A percentile compares a stretch with the other conserved stretches of the same genome.
Evolutionary conservation across 257 asterid genomes (phyloP).

Genomic region (Paulownia fortunei): DNA sequence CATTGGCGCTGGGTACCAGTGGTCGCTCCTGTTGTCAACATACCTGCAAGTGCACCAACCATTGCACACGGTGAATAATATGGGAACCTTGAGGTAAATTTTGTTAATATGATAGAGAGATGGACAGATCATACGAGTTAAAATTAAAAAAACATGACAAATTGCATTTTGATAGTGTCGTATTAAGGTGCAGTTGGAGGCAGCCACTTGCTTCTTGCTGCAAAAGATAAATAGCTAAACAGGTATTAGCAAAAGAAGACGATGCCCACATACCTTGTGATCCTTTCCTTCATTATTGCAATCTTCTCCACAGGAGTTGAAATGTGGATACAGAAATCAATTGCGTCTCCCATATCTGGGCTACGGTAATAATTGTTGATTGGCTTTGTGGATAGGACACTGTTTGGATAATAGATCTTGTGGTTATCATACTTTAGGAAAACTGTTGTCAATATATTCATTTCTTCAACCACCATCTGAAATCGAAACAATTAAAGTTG

Average conservation of each 20-base stretch:
- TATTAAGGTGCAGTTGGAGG: no score
- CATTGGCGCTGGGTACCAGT: conserved; percentile 79
- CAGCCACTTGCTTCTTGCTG: neutral
- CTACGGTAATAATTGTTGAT: conserved; percentile 86
- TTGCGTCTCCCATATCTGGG: conserved; percentile 91
- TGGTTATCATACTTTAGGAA: conserved; percentile 77
- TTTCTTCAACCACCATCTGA: conserved; percentile 98
- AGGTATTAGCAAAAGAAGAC: neutral
- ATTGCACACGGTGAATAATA: neutral
- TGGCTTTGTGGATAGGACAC: conserved; percentile 72
- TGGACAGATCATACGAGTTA: no score
- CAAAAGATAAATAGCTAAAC: neutral
- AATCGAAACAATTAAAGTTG: neutral
- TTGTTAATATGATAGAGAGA: neutral
- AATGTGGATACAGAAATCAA: conserved; percentile 75
- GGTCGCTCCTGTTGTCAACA: conserved; percentile 66
- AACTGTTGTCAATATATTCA: conserved; percentile 84
- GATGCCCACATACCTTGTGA: conserved; percentile 57
- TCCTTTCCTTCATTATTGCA: conserved; percentile 68
- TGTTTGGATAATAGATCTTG: conserved; percentile 82
- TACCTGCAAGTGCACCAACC: conserved; percentile 51
- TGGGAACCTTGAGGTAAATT: neutral
- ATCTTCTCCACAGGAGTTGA: conserved; percentile 83
- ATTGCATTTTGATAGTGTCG: no score
- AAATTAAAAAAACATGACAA: no score